phyloP scores from a whole-genome alignment of 768 basidiomycete genomes.

The Tylopilus rubrobrunneus region DNA sequence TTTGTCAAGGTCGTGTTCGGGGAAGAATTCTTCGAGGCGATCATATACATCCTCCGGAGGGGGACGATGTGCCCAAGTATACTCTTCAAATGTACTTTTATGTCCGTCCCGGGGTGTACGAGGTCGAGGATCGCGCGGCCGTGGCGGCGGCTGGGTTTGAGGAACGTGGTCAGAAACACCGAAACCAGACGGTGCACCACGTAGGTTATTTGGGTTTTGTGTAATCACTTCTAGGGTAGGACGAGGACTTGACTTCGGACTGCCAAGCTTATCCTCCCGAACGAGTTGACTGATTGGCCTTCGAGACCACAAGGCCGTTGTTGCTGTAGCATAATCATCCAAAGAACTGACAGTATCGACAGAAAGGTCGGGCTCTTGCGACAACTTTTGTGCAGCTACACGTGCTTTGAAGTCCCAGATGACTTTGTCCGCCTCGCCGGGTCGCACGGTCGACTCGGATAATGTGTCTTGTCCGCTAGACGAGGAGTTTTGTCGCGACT shows the following conservation, averaged over 20 bases:
- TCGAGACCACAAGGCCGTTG: constrained; percentile 30
- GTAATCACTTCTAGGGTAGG: constrained; percentile 31
- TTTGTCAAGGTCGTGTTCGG: constrained; percentile 92
- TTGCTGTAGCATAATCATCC: constrained; percentile 30
- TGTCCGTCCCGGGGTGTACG: constrained; percentile 29
- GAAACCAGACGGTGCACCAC: constrained; percentile 16
- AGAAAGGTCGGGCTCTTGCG: constrained; percentile 14
- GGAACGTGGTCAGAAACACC: constrained; percentile 17
- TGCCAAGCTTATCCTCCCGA: constrained; percentile 18
- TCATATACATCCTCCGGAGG: constrained; percentile 91
- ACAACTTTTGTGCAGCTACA: constrained; percentile 13
- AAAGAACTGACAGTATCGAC: constrained; percentile 22
- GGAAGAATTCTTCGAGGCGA: constrained; percentile 91
- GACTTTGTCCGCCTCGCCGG: constrained; percentile 29
- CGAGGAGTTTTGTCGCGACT: constrained; percentile 24
- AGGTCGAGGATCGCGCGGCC: constrained; percentile 16
- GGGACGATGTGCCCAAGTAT: constrained; percentile 87
- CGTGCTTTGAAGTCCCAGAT: constrained; percentile 28
- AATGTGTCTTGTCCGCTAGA: constrained; percentile 31
- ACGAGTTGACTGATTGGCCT: constrained; percentile 29
- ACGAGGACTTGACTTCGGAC: constrained; percentile 21
- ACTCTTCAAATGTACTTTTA: constrained; percentile 57
- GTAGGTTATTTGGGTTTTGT: constrained; percentile 14
- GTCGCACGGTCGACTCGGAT: constrained; percentile 32
- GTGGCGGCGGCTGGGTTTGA: constrained; percentile 12